phyloP scores from a whole-genome alignment of 2,329 filamentous ascomycete species.

The Verticillium isaacii region DNA sequence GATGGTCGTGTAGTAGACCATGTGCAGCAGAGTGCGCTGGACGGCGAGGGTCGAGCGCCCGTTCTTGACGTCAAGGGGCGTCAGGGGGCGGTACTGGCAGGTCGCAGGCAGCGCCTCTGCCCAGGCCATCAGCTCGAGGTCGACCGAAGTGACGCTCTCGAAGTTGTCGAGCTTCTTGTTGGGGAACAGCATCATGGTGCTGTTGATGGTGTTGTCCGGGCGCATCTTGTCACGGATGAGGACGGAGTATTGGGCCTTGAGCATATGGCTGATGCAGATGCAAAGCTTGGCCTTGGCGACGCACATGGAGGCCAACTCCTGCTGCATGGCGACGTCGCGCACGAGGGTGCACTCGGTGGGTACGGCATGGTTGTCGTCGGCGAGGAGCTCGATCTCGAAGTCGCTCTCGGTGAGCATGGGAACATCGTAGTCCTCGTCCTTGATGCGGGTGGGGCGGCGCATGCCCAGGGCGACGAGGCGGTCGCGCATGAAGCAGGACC shows the following conservation, averaged over 20 bases:
- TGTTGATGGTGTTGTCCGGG: slow-evolving; percentile 69
- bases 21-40: slow-evolving; percentile 82
- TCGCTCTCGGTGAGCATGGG: slow-evolving; percentile 82
- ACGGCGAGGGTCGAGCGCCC: slow-evolving; percentile 58
- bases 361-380: slow-evolving; percentile 64
- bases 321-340: slow-evolving; percentile 68
- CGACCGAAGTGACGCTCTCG: slow-evolving; percentile 73
- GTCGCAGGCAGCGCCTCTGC: slow-evolving; percentile 63
- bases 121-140: slow-evolving; percentile 77
- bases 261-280: slow-evolving; percentile 81
- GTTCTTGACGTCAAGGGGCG: slow-evolving; percentile 50
- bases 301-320: slow-evolving; percentile 79
- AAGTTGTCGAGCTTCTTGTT: slow-evolving; percentile 83
- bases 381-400: slow-evolving; percentile 70
- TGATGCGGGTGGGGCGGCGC: slow-evolving; percentile 87
- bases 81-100: slow-evolving; percentile 61
- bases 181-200: slow-evolving; percentile 83
- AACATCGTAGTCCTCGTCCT: slow-evolving; percentile 89
- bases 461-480: slow-evolving; percentile 89
- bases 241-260: slow-evolving; percentile 89
- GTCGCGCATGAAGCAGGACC: slow-evolving; percentile 95
- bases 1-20: slow-evolving; percentile 89
- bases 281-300: slow-evolving; percentile 89
- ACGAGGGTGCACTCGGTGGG: slow-evolving; percentile 66
- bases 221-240: slow-evolving; percentile 78